Conservation (phyloP, 148 eudicot genomes). For the Vaccinium myrtillus region DNA sequence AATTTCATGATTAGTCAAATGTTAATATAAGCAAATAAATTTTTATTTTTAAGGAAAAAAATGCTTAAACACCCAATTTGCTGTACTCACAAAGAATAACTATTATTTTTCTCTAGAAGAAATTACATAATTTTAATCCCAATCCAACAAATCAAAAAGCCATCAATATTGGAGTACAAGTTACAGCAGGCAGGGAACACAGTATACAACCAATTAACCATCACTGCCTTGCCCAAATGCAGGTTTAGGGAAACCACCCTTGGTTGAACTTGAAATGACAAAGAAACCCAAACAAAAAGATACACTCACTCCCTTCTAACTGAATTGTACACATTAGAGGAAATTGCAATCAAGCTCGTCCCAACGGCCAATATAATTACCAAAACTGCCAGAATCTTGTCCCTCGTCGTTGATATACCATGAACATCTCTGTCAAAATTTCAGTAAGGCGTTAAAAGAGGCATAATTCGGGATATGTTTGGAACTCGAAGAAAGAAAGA, state of each 20-base stretch:
- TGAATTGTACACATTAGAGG: conserved; percentile 42
- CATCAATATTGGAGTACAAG: not conserved
- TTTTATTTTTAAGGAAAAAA: too few species aligned
- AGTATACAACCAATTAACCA: too few species aligned
- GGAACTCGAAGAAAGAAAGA: conserved; percentile 1
- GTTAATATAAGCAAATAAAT: too few species aligned
- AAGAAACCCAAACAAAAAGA: not conserved
- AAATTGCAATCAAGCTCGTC: conserved; percentile 55
- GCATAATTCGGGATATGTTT: not conserved
- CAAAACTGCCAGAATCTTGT: conserved; percentile 42
- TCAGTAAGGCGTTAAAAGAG: not conserved
- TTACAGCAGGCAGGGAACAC: not conserved
- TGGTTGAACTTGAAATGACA: not conserved
- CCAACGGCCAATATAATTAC: conserved; percentile 58
- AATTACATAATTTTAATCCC: not conserved
- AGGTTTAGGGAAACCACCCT: not conserved
- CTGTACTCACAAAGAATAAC: too few species aligned
- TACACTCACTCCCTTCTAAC: conserved; percentile 6
- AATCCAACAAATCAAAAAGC: not conserved
- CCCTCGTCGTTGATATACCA: conserved; percentile 52
- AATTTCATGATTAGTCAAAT: too few species aligned
- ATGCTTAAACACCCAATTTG: too few species aligned
- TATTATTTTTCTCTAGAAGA: not conserved
- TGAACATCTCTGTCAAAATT: conserved; percentile 56
- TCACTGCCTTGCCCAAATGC: not conserved